Conservation (phyloP, 352 stramenopile genomes). For the Phytophthora chlamydospora region DNA sequence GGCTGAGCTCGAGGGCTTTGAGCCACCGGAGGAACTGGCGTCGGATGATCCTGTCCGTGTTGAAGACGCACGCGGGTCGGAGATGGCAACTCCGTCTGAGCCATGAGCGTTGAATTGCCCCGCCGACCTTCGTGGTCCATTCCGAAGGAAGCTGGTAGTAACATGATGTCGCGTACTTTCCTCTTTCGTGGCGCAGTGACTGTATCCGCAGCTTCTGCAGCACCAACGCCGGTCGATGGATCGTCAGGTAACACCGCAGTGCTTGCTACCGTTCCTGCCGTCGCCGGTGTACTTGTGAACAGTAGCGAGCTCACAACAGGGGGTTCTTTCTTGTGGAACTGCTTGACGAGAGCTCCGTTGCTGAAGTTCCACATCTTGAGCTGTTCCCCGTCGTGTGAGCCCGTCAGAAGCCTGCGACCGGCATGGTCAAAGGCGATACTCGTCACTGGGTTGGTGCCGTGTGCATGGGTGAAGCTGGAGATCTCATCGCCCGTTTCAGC, state of each 20-base stretch:
- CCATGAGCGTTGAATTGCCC: constrained; percentile 36
- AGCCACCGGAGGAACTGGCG: constrained; percentile 12
- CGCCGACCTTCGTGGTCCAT: constrained; percentile 61
- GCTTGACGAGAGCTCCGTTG: constrained; percentile 86
- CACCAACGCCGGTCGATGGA: constrained; percentile 4
- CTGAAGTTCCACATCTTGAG: constrained; percentile 93
- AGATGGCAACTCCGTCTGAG: constrained; percentile 53
- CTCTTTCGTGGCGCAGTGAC: constrained; percentile 33
- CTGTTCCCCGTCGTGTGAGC: constrained; percentile 72
- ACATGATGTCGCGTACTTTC: constrained; percentile 68
- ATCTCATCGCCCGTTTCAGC: constrained; percentile 86
- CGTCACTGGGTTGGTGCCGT: constrained; percentile 73
- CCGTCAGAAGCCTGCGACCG: constrained; percentile 78
- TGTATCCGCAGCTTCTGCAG: constrained; percentile 8
- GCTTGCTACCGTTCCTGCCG: constrained; percentile 24
- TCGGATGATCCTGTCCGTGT: constrained; percentile 30
- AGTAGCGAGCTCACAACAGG: constrained; percentile 28
- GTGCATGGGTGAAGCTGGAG: constrained; percentile 76
- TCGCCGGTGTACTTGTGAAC: constrained; percentile 29
- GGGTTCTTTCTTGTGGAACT: constrained; percentile 75
- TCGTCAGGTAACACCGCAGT: constrained; percentile 20
- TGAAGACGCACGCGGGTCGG: constrained; percentile 47
- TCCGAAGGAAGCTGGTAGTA: constrained; percentile 63
- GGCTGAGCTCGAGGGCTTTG: constrained; percentile 2
- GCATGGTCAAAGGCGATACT: constrained; percentile 86